A percentile compares a stretch with the other conserved stretches of the same genome.
phyloP scores from a whole-genome alignment of 163 green algal genomes.

The Prototheca wickerhamii region DNA sequence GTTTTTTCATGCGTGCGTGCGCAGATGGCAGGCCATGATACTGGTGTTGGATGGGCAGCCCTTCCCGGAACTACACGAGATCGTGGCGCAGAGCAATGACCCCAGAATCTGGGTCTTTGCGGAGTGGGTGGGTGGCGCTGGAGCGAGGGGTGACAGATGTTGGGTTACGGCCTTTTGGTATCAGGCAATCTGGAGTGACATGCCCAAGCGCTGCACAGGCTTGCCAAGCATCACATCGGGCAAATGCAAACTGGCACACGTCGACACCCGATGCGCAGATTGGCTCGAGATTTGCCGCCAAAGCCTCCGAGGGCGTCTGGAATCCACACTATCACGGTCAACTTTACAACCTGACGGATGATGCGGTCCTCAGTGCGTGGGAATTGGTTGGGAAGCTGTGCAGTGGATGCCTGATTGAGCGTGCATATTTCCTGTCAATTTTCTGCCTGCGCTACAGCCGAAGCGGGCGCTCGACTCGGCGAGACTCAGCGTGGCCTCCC shows the following conservation, averaged over 20 bases:
- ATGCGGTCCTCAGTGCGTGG: slow-evolving; percentile 54
- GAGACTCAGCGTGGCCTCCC: no score
- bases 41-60: slow-evolving; percentile 62
- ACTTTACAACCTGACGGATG: slow-evolving; percentile 79
- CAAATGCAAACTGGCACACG: no score
- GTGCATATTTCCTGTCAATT: neutral
- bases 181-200: neutral
- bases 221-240: neutral
- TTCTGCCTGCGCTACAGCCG: neutral
- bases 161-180: neutral
- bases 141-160: no score
- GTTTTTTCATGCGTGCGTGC: no score
- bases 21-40: slow-evolving; percentile 67
- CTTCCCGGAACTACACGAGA: slow-evolving; percentile 60
- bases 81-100: slow-evolving; percentile 55
- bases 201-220: neutral
- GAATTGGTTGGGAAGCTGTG: no score
- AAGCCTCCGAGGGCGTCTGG: slow-evolving; percentile 19
- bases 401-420: no score
- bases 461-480: no score
- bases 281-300: slow-evolving; percentile 28
- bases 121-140: slow-evolving; percentile 61
- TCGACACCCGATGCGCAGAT: slow-evolving; percentile 13
- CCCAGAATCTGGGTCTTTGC: slow-evolving; percentile 61
- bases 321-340: slow-evolving; percentile 42